A percentile compares a stretch with the other conserved stretches of the same genome.
Conservation (phyloP, 2,329 filamentous ascomycete genomes). For the Ceratocystis colombiana region DNA sequence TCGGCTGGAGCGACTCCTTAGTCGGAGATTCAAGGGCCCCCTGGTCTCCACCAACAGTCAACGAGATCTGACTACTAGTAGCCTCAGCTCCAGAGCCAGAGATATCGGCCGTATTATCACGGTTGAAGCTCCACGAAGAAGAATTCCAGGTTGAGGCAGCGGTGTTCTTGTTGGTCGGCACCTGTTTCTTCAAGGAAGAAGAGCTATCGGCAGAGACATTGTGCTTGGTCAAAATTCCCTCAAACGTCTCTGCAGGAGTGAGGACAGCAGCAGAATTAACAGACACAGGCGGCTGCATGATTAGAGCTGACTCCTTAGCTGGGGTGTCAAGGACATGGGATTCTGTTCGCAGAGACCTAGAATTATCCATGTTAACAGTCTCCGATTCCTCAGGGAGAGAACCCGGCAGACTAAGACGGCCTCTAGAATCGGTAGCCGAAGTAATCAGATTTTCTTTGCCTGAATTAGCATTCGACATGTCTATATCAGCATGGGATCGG, state of each 20-base stretch:
- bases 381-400: background rate
- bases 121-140: constrained; percentile 15
- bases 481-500: background rate
- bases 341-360: background rate
- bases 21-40: background rate
- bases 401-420: constrained; percentile 16
- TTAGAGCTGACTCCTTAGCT: background rate
- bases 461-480: background rate
- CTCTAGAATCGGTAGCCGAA: constrained; percentile 20
- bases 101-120: background rate
- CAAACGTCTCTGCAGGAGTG: background rate
- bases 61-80: background rate
- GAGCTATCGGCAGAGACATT: background rate
- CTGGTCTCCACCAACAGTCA: background rate
- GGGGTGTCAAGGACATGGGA: background rate
- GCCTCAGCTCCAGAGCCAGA: background rate
- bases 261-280: background rate
- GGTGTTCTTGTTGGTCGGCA: background rate
- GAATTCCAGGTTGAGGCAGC: constrained; percentile 2
- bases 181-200: background rate
- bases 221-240: background rate
- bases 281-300: background rate
- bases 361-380: background rate
- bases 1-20: background rate
- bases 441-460: constrained; percentile 10